Evolutionary conservation across 768 basidiomycete genomes (phyloP).

Genomic region (Boletus rubroflammeus): DNA sequence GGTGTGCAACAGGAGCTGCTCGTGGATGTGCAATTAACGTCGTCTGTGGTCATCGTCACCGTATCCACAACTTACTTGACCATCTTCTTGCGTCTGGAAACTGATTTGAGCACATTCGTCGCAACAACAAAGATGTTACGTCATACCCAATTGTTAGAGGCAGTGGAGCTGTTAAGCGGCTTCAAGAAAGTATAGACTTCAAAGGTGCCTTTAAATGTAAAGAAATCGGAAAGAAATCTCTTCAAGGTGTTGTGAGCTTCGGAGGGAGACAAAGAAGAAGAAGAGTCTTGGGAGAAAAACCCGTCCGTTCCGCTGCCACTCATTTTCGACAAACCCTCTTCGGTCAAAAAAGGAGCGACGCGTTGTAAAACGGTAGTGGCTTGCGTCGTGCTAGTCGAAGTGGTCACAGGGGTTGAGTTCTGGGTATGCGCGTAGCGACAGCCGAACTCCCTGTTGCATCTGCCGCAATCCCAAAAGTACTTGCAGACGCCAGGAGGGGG

Average conservation of each 20-base stretch:
- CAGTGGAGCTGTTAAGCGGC: slow-evolving; percentile 36
- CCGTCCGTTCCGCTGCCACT: slow-evolving; percentile 41
- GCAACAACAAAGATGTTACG: not conserved
- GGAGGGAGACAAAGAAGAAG: slow-evolving; percentile 37
- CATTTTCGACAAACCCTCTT: slow-evolving; percentile 43
- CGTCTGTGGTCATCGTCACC: not conserved
- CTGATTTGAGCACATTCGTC: not conserved
- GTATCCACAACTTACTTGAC: slow-evolving; percentile 40
- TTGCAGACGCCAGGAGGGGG: slow-evolving; percentile 41
- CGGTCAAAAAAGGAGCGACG: slow-evolving; percentile 44
- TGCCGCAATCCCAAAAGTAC: slow-evolving; percentile 46
- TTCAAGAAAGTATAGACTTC: slow-evolving; percentile 46
- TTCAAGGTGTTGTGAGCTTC: slow-evolving; percentile 46
- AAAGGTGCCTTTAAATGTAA: slow-evolving; percentile 37
- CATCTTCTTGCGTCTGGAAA: slow-evolving; percentile 44
- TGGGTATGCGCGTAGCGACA: slow-evolving; percentile 43
- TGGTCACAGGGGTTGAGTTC: slow-evolving; percentile 8
- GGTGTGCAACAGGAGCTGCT: slow-evolving; percentile 38
- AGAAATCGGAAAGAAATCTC: slow-evolving; percentile 42
- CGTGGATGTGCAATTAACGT: not conserved
- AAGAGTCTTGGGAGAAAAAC: slow-evolving; percentile 36
- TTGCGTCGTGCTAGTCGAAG: slow-evolving; percentile 5
- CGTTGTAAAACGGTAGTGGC: slow-evolving; percentile 19
- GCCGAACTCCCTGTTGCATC: slow-evolving; percentile 43
- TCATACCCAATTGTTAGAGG: slow-evolving; percentile 43